phyloP scores from a whole-genome alignment of 352 stramenopile species.

The Phytopythium aichiense region DNA sequence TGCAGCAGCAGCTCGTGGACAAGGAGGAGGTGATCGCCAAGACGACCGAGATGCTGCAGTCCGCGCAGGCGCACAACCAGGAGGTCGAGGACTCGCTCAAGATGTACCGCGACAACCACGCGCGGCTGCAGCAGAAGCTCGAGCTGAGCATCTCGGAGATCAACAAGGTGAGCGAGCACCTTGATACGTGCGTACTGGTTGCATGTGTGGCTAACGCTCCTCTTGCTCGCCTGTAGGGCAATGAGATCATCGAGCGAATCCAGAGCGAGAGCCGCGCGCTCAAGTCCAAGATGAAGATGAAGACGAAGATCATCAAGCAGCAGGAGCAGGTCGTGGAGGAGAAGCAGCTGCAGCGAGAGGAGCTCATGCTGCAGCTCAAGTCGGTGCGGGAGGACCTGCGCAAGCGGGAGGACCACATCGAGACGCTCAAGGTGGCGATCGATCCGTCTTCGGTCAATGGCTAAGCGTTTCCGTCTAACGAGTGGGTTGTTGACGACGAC shows the following conservation, averaged over 20 bases:
- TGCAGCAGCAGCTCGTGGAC: slow-evolving; percentile 75
- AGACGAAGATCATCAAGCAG: slow-evolving; percentile 88
- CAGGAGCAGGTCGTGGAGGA: slow-evolving; percentile 83
- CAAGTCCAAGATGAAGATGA: slow-evolving; percentile 82
- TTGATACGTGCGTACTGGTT: not conserved
- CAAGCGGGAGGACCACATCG: slow-evolving; percentile 66
- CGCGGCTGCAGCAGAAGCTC: slow-evolving; percentile 81
- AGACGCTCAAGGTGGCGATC: slow-evolving; percentile 43
- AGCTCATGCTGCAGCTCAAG: slow-evolving; percentile 59
- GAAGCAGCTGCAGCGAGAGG: slow-evolving; percentile 71
- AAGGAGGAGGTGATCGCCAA: slow-evolving; percentile 77
- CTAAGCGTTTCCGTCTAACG: slow-evolving; percentile 5
- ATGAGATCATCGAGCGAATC: slow-evolving; percentile 88
- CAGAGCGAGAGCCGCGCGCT: slow-evolving; percentile 77
- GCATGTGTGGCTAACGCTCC: not conserved
- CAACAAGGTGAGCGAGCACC: slow-evolving; percentile 69
- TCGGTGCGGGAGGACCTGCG: slow-evolving; percentile 60
- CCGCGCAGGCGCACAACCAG: slow-evolving; percentile 66
- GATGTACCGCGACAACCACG: slow-evolving; percentile 86
- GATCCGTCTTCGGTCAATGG: not conserved
- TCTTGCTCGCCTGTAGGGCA: slow-evolving; percentile 43
- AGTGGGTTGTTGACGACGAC: not conserved
- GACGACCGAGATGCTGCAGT: slow-evolving; percentile 63
- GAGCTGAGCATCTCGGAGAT: slow-evolving; percentile 89
- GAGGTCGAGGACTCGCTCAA: slow-evolving; percentile 85